Conservation (phyloP, 2,329 filamentous ascomycete genomes). For the Penicillium sp. region DNA sequence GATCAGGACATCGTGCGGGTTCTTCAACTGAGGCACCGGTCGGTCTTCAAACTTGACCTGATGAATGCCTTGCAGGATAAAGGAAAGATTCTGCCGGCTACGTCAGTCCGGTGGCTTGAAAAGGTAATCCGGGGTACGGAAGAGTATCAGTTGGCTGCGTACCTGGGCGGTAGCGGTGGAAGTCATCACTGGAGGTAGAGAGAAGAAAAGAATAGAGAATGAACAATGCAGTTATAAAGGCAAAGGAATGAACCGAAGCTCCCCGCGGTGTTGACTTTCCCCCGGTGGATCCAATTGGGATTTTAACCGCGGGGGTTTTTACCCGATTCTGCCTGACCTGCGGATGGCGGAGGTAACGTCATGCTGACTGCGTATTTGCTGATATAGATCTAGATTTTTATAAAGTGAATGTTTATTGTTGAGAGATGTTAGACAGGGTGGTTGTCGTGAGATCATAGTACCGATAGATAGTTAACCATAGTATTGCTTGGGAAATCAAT, state of each 20-base stretch:
- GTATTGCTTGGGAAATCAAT: too few species aligned
- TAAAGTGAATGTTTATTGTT: too few species aligned
- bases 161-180: slow-evolving; percentile 20
- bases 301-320: slow-evolving; percentile 18
- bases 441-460: too few species aligned
- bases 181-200: slow-evolving; percentile 4
- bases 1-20: slow-evolving; percentile 70
- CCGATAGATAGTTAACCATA: too few species aligned
- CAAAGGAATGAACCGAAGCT: slow-evolving; percentile 15
- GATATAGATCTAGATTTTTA: too few species aligned
- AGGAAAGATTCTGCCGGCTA: slow-evolving; percentile 66
- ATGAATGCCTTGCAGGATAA: slow-evolving; percentile 70
- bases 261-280: slow-evolving; percentile 14
- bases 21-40: slow-evolving; percentile 61
- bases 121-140: neutral
- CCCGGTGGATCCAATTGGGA: slow-evolving; percentile 15
- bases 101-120: slow-evolving; percentile 1
- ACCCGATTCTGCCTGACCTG: slow-evolving; percentile 16
- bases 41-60: slow-evolving; percentile 70
- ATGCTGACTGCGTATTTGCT: too few species aligned
- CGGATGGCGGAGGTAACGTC: too few species aligned
- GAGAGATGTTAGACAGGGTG: too few species aligned
- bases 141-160: neutral
- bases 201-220: slow-evolving; percentile 1
- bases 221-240: neutral